Conservation (phyloP, 192 early-diverging fungal species). For the Linnemannia hyalina region DNA sequence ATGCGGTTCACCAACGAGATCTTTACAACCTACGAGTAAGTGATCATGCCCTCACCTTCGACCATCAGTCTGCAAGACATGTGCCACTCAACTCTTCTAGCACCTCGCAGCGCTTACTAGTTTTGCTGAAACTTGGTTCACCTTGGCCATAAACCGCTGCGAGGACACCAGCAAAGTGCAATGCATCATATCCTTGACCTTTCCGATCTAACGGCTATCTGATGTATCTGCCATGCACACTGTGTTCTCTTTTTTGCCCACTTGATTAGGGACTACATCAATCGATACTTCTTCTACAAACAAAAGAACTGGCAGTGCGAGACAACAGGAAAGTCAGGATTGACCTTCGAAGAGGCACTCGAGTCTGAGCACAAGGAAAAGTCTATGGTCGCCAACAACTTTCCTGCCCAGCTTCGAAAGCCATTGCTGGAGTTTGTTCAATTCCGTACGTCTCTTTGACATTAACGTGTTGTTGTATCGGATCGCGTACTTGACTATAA, state of each 20-base stretch:
- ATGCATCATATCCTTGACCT: conserved; percentile 13
- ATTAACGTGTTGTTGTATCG: not conserved
- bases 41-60: not conserved
- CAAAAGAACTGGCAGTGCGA: conserved; percentile 85
- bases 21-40: conserved; percentile 72
- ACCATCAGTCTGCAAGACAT: not conserved
- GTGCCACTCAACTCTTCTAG: not conserved
- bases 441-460: conserved; percentile 71
- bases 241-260: conserved; percentile 9
- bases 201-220: not conserved
- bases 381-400: conserved; percentile 71
- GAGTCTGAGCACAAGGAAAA: conserved; percentile 78
- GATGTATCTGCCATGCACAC: not conserved
- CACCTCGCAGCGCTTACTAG: not conserved
- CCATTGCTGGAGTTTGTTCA: conserved; percentile 75
- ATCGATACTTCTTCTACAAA: conserved; percentile 74
- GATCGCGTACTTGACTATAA: not conserved
- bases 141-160: not conserved
- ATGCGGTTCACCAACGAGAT: conserved; percentile 69
- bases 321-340: conserved; percentile 75
- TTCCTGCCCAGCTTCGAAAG: conserved; percentile 76
- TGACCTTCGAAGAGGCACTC: conserved; percentile 88
- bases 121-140: conserved; percentile 14
- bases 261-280: conserved; percentile 74
- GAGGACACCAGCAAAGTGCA: not conserved